Conservation (phyloP, 164 flowering plant species). For the Euptelea pleiosperma region DNA sequence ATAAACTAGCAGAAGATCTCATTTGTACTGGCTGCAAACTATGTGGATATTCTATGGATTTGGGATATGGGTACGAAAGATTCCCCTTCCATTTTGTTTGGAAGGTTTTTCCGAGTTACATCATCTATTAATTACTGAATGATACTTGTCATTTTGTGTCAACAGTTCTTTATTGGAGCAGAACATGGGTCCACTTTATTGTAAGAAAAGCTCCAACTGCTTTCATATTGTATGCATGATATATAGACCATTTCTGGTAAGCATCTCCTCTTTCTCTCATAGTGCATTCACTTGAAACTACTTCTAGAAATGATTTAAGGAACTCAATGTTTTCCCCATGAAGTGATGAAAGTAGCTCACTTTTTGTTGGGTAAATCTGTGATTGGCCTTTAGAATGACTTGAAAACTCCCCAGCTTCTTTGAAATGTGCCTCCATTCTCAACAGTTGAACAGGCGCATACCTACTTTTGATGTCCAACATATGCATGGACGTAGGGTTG, state of each 20-base stretch:
- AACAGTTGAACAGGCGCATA: too few relatives aligned
- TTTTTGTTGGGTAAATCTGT: too few relatives aligned
- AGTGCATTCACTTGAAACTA: neutral
- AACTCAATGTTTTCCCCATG: too few relatives aligned
- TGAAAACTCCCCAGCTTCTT: too few relatives aligned
- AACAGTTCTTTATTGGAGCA: conserved; percentile 30
- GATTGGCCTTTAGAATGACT: too few relatives aligned
- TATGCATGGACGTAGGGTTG: too few relatives aligned
- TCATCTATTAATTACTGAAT: conserved; percentile 11
- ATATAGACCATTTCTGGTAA: conserved; percentile 74
- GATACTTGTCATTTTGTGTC: conserved; percentile 3
- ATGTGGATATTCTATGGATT: conserved; percentile 55
- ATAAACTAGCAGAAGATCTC: conserved; percentile 53
- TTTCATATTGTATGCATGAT: conserved; percentile 47
- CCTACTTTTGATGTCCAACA: too few relatives aligned
- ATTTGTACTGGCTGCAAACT: conserved; percentile 66
- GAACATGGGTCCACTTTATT: conserved; percentile 34
- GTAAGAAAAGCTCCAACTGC: conserved; percentile 44
- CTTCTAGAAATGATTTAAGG: too few relatives aligned
- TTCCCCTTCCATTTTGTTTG: neutral
- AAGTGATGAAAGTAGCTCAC: too few relatives aligned
- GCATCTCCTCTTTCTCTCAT: conserved; percentile 7
- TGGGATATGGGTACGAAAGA: conserved; percentile 31
- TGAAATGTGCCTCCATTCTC: too few relatives aligned
- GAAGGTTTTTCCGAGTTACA: too few relatives aligned